Base-by-base conservation (phyloP, 2,329 filamentous ascomycete species). In the Xylariaceae sp. region DNA sequence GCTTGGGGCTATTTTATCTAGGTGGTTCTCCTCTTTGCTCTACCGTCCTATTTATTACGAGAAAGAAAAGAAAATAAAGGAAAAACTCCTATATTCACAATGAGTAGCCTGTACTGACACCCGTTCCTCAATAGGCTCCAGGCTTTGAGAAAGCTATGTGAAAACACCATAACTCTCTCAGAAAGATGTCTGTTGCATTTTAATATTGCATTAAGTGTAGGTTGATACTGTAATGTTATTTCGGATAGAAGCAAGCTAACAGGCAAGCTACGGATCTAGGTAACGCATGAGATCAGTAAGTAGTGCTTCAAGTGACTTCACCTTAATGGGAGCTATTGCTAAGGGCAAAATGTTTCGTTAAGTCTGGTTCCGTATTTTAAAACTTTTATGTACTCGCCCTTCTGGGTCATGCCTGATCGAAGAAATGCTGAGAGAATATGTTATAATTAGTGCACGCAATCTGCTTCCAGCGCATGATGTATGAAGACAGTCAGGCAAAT, bases 241-340 rank as follows among this genome's bases (percentile, higher is more conserved):
- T n/a, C 3, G 1, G 3, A 8, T n/a, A 2, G 4, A 26, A 32
- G 13, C 18, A 5, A n/a, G 30, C 18, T 2, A 4, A 24, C 24
- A 30, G 18, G 32, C 18, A 4, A 48, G 6, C n/a, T 6, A 16
- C 8, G 44, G 11, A 20, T 39, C 24, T 16, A 48, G 44, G 18
- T 48, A 18, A 8, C 39, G 3, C 44, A 48, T 16, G 44, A 48
- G 36, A 33, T 48, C 5, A 48, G n/a, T n/a, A n/a, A n/a, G n/a
- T n/a, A n/a, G n/a, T n/a, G n/a, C n/a, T n/a, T n/a, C n/a, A n/a
- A n/a, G n/a, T n/a, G n/a, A n/a, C n/a, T n/a, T n/a, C n/a, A n/a
- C n/a, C n/a, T n/a, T n/a, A n/a, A n/a, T n/a, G n/a, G n/a, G n/a
- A n/a, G n/a, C n/a, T n/a, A n/a, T n/a, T n/a, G n/a, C n/a, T n/a